phyloP scores from a whole-genome alignment of 1,284 basidiomycete genomes.

The Ceratobasidium sp. region DNA sequence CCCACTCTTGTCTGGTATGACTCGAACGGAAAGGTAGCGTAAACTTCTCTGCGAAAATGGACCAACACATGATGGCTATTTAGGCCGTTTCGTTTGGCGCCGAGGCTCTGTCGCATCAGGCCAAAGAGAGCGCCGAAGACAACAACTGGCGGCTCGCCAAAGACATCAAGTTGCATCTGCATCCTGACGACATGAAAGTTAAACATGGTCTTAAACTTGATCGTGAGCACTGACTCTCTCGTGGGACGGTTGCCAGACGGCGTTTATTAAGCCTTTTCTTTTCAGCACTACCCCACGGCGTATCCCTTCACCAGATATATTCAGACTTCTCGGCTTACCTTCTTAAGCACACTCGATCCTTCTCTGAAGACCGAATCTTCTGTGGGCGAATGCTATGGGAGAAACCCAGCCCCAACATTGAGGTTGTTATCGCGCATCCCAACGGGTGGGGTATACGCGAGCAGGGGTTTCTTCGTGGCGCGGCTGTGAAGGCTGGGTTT shows the following conservation, averaged over 20 bases:
- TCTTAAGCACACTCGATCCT: conserved; percentile 29
- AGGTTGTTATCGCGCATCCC: conserved; percentile 33
- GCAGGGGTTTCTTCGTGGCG: conserved; percentile 22
- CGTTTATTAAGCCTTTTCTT: background rate
- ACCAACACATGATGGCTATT: too few relatives aligned
- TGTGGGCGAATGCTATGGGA: conserved; percentile 39
- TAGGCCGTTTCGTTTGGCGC: conserved; percentile 43
- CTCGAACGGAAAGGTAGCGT: conserved; percentile 14
- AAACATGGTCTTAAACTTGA: background rate
- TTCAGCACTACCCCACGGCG: conserved; percentile 23
- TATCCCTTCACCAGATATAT: conserved; percentile 42
- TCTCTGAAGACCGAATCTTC: conserved; percentile 32
- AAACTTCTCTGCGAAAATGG: background rate
- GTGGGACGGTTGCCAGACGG: background rate
- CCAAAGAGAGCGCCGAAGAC: conserved; percentile 12
- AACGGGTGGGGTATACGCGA: conserved; percentile 42
- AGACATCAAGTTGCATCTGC: conserved; percentile 43
- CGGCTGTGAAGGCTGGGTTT: background rate
- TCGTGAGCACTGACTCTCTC: background rate
- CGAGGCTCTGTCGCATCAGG: conserved; percentile 11
- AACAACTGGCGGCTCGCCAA: conserved; percentile 30
- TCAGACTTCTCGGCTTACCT: conserved; percentile 46
- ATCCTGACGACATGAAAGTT: conserved; percentile 30
- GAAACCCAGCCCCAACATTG: background rate
- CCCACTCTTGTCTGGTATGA: conserved; percentile 45